phyloP scores from a whole-genome alignment of 345 rosid species.

The Erodium maritimum region DNA sequence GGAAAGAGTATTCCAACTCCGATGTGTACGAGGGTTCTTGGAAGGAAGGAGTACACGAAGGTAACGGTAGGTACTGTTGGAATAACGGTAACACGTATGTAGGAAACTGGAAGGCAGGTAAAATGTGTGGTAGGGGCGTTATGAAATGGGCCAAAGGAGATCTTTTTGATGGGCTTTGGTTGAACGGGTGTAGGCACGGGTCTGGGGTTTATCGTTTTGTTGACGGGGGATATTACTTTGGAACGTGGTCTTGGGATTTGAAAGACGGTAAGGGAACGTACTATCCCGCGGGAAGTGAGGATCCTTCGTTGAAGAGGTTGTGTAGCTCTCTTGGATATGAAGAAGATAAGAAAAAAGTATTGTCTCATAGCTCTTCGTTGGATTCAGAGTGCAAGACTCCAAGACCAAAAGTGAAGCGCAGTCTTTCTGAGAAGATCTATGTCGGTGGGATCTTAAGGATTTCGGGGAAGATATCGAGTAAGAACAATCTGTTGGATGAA shows the following conservation, averaged over 20 bases:
- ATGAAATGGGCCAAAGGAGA: constrained; percentile 90
- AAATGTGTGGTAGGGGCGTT: constrained; percentile 75
- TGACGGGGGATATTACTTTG: constrained; percentile 78
- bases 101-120: constrained; percentile 77
- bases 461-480: constrained; percentile 42
- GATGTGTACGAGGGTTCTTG: constrained; percentile 78
- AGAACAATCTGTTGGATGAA: constrained; percentile 29
- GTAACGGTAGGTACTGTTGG: constrained; percentile 75
- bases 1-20: constrained; percentile 51
- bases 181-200: constrained; percentile 65
- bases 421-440: constrained; percentile 45
- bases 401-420: constrained; percentile 26
- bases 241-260: constrained; percentile 62
- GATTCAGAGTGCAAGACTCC: constrained; percentile 32
- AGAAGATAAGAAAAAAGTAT: constrained; percentile 27
- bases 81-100: constrained; percentile 59
- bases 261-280: constrained; percentile 91
- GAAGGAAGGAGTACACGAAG: constrained; percentile 87
- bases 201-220: constrained; percentile 67
- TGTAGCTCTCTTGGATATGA: constrained; percentile 33
- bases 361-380: constrained; percentile 35
- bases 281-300: constrained; percentile 68
- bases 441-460: constrained; percentile 23
- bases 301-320: constrained; percentile 53
- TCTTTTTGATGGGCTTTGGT: constrained; percentile 69